A percentile compares a stretch with the other conserved stretches of the same genome.
These are phyloP conservation scores for Lobulomyces angularis DNA, from an alignment of 192 early-diverging fungal species.

Conservation along the genomic window DNA sequence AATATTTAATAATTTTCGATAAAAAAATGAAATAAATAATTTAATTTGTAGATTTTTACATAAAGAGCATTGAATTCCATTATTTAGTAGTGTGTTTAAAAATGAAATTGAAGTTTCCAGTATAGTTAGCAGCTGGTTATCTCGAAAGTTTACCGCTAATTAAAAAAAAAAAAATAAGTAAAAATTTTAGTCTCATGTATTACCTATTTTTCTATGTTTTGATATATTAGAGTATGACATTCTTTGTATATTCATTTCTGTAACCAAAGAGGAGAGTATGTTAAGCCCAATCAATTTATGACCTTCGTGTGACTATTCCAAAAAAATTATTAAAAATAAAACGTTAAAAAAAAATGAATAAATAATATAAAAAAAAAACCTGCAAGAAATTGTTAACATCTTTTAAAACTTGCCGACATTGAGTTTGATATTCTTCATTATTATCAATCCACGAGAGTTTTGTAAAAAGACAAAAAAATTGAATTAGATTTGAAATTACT, in stretches of 20 bases:
- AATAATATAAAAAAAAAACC: conserved; percentile 3
- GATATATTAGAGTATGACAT: conserved; percentile 45
- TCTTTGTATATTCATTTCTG: conserved; percentile 54
- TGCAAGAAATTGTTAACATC: conserved; percentile 16
- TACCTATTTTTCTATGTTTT: conserved; percentile 59
- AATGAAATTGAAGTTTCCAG: conserved; percentile 30
- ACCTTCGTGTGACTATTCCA: conserved; percentile 31
- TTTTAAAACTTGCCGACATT: conserved; percentile 31
- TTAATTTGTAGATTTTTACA: conserved; percentile 8
- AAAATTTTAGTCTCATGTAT: conserved; percentile 1
- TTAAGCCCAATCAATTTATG: conserved; percentile 54
- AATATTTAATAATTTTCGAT: neutral
- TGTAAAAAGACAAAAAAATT: conserved; percentile 51
- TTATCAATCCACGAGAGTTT: conserved; percentile 64
- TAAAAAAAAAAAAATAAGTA: neutral
- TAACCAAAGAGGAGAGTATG: conserved; percentile 51
- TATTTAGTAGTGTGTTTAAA: conserved; percentile 20
- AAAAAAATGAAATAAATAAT: conserved; percentile 2
- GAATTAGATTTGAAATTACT: conserved; percentile 41
- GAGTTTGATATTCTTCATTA: conserved; percentile 56
- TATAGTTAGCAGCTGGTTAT: conserved; percentile 39
- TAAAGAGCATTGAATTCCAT: conserved; percentile 6
- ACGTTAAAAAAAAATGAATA: neutral
- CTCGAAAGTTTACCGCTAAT: conserved; percentile 31
- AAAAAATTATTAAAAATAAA: neutral